Evolutionary conservation across 495 filamentous ascomycete species (phyloP).

Genomic region (Aspergillus kassunensis): DNA sequence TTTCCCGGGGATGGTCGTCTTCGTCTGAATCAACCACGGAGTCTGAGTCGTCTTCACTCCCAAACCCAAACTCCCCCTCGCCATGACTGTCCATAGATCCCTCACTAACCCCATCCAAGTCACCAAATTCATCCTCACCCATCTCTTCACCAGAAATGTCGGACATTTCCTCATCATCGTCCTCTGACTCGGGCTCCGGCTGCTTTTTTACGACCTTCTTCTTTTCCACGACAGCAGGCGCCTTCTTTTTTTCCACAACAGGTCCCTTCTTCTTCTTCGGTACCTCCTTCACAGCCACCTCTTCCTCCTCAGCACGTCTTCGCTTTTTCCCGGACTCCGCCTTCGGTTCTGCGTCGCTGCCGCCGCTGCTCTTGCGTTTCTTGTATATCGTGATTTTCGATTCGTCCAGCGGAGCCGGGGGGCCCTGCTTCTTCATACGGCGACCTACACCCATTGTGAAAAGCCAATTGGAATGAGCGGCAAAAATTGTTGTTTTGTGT

Average conservation of each 20-base stretch:
- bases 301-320: slow-evolving; percentile 50
- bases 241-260: slow-evolving; percentile 16
- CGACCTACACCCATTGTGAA: slow-evolving; percentile 79
- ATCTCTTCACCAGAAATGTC: slow-evolving; percentile 25
- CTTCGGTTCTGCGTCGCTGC: slow-evolving; percentile 48
- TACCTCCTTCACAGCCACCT: too few relatives aligned
- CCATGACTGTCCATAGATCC: slow-evolving; percentile 51
- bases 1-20: slow-evolving; percentile 49
- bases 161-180: slow-evolving; percentile 22
- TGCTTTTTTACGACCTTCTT: slow-evolving; percentile 32
- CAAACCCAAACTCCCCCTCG: slow-evolving; percentile 43
- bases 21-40: slow-evolving; percentile 76
- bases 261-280: slow-evolving; percentile 22
- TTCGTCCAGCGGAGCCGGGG: slow-evolving; percentile 78
- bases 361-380: slow-evolving; percentile 69
- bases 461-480: not conserved
- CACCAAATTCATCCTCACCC: slow-evolving; percentile 49
- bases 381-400: slow-evolving; percentile 66
- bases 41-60: slow-evolving; percentile 54
- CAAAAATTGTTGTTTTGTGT: slow-evolving; percentile 16
- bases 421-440: slow-evolving; percentile 93
- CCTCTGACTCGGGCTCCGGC: slow-evolving; percentile 40
- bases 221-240: too few relatives aligned
- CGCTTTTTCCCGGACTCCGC: slow-evolving; percentile 61
- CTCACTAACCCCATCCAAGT: slow-evolving; percentile 48